These are phyloP conservation scores for Fraxinus quadrangulata DNA, from an alignment of 257 asterid species.

Conservation along the genomic window DNA sequence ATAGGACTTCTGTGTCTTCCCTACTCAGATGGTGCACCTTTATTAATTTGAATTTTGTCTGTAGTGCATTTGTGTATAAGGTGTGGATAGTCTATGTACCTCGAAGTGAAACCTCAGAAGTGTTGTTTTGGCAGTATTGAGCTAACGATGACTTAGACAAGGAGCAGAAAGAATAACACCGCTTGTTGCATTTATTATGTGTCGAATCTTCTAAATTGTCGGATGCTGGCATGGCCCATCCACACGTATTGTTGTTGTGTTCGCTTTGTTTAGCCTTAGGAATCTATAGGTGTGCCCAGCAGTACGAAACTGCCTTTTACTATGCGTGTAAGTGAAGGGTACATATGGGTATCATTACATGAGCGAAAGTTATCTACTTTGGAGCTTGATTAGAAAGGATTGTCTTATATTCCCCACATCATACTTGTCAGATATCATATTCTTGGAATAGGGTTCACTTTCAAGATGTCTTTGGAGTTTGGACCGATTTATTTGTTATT, in stretches of 20 bases:
- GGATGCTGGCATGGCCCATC: too few relatives aligned
- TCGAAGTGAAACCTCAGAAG: background rate
- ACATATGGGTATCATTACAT: background rate
- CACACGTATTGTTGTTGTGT: background rate
- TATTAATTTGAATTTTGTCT: background rate
- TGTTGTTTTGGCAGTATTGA: background rate
- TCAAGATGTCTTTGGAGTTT: background rate
- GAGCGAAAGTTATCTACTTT: background rate
- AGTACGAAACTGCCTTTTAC: background rate
- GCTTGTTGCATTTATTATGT: background rate
- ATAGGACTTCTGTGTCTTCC: too few relatives aligned
- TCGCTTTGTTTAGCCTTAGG: background rate
- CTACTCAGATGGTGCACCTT: background rate
- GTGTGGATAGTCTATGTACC: background rate
- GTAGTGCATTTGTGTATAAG: background rate
- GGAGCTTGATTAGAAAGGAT: background rate
- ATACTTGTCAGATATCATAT: background rate
- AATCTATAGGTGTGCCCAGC: background rate
- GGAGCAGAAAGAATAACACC: background rate
- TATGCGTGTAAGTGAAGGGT: background rate
- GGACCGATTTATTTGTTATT: background rate
- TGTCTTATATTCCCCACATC: background rate
- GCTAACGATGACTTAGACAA: background rate
- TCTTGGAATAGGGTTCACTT: constrained; percentile 3
- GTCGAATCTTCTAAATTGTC: background rate